Conservation (phyloP, 441 rosid genomes). For the Sinapis alba region DNA sequence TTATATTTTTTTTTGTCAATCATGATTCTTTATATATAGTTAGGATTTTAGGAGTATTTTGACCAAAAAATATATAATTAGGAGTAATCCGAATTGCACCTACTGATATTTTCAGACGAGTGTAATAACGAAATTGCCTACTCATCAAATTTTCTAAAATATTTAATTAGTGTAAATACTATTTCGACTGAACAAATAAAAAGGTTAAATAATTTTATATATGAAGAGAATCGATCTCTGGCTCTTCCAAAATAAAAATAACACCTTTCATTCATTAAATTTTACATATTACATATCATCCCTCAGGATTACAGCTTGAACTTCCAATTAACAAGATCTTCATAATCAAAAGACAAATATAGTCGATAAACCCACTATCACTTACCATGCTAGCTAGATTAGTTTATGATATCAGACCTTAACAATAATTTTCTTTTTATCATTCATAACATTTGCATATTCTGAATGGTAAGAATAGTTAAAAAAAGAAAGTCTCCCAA, state of each 20-base stretch:
- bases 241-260: too few species aligned
- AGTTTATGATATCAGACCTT: background rate
- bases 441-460: background rate
- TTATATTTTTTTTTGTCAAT: too few species aligned
- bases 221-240: background rate
- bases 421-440: background rate
- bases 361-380: background rate
- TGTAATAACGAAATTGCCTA: too few species aligned
- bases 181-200: background rate
- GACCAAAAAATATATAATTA: too few species aligned
- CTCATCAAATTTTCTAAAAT: too few species aligned
- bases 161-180: background rate
- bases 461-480: background rate
- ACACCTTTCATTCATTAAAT: too few species aligned
- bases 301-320: background rate
- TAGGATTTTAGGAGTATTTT: too few species aligned
- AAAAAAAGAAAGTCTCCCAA: background rate
- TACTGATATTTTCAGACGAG: too few species aligned
- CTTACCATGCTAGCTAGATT: background rate
- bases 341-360: background rate
- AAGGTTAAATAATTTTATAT: too few species aligned
- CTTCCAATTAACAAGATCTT: background rate
- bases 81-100: too few species aligned
- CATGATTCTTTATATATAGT: too few species aligned
- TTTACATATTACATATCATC: background rate